phyloP scores from a whole-genome alignment of 306 rosid species.

The Vigna trinervia region DNA sequence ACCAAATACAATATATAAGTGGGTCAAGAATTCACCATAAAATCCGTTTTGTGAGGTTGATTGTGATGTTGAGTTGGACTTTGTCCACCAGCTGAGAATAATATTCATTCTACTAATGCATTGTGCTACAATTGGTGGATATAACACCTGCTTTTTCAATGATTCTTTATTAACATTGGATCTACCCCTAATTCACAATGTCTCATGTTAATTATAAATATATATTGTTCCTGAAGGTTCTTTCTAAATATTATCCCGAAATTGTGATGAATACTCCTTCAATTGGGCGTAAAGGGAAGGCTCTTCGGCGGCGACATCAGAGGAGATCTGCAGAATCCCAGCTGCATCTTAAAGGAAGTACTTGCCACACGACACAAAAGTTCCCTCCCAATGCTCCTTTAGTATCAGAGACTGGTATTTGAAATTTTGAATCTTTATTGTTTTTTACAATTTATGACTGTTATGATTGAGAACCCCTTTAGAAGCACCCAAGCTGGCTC shows the following conservation, averaged over 20 bases:
- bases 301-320: constrained; percentile 76
- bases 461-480: constrained; percentile 28
- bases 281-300: constrained; percentile 96
- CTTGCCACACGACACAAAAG: constrained; percentile 33
- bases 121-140: neutral
- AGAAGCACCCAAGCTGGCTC: neutral
- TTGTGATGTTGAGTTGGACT: no score
- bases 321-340: constrained; percentile 51
- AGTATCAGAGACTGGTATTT: constrained; percentile 56
- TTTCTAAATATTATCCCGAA: constrained; percentile 72
- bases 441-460: neutral
- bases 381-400: constrained; percentile 33
- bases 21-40: no score
- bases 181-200: neutral
- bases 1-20: no score
- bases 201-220: constrained; percentile 25
- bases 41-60: no score
- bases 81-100: neutral
- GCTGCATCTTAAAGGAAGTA: constrained; percentile 49
- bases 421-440: neutral
- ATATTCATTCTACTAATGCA: constrained; percentile 28
- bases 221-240: constrained; percentile 62
- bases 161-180: neutral
- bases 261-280: constrained; percentile 64
- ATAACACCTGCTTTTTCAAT: neutral